phyloP scores from a whole-genome alignment of 176 grass and related monocot species.

The Elaeis guineensis region DNA sequence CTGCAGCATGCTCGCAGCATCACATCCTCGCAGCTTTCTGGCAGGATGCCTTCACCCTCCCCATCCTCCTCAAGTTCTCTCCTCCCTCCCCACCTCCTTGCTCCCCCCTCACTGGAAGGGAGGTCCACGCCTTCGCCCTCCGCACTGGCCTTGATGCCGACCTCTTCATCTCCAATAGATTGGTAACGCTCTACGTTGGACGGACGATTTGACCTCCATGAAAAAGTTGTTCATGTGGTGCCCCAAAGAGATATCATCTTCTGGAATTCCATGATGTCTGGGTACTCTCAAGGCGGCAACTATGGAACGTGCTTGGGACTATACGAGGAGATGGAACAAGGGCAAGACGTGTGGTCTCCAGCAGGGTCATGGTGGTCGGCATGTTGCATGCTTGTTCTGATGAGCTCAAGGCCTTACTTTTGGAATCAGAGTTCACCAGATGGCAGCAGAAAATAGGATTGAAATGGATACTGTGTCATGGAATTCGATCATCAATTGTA shows the following conservation, averaged over 20 bases:
- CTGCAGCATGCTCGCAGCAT: no score
- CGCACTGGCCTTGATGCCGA: slow-evolving; percentile 21
- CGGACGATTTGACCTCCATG: slow-evolving; percentile 25
- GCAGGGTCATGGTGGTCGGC: slow-evolving; percentile 25
- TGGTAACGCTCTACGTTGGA: slow-evolving; percentile 30
- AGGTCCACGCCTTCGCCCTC: slow-evolving; percentile 38
- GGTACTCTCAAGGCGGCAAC: slow-evolving; percentile 30
- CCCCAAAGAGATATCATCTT: slow-evolving; percentile 35
- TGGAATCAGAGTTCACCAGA: slow-evolving; percentile 32
- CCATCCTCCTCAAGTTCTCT: slow-evolving; percentile 48
- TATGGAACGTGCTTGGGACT: slow-evolving; percentile 29
- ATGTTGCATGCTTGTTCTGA: slow-evolving; percentile 56
- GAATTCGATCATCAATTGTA: slow-evolving; percentile 57
- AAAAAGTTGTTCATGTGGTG: slow-evolving; percentile 38
- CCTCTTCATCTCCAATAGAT: slow-evolving; percentile 56
- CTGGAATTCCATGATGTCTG: slow-evolving; percentile 51
- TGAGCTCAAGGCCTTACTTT: slow-evolving; percentile 40
- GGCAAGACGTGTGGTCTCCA: slow-evolving; percentile 9
- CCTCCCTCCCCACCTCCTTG: slow-evolving; percentile 14
- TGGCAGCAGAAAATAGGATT: slow-evolving; percentile 34
- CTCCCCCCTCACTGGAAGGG: slow-evolving; percentile 16
- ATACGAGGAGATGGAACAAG: slow-evolving; percentile 27
- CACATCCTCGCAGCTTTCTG: no score
- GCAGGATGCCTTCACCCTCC: slow-evolving; percentile 50
- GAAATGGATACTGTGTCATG: slow-evolving; percentile 26